Evolutionary conservation across 1,139 yeast genomes (phyloP), one percentile per base, ranked within the genome.

Genomic region (Arxiozyma slooffiae): DNA sequence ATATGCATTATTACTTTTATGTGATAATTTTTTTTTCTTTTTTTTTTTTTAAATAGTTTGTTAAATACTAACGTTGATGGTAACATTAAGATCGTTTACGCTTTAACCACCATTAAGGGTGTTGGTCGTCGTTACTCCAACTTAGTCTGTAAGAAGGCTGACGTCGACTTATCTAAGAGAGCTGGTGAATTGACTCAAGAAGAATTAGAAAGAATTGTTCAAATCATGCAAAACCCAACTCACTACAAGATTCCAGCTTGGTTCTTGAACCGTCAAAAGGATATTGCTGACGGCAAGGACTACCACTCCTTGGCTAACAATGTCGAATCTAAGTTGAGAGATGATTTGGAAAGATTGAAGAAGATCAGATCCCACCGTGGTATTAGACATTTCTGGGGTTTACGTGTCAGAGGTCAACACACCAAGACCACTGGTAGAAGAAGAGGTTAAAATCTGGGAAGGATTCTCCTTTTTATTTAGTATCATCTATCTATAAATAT

Each of bases 161-260:
- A 92, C 82, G 95, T 92, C 74, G 95, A 88, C 75, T 85, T 92
- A 77, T 73, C 79, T 78, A 92, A 92, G 86, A 88, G 99, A 80
- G 99, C 99, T 70, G 99, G 99, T 86, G 98, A 92, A 80, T 88
- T 92, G 76, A 90, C 98, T 76, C 98, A 92, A 77, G 99, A 92
- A 85, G 99, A 92, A 81, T 88, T 92, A 77, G 99, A 92, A 84
- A 88, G 98, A 82, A 81, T 92, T 72, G 97, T 92, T 75, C 92
- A 96, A 78, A 94, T 92, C 77, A 88, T 94, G 94, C 98, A 94
- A 83, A 88, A 87, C 94, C 99, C 99, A 77, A 81, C 95, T 73
- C 90, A 92, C 78, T 92, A 88, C 81, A 94, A 94, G 85, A 84
- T 92, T 74, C 99, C 99, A 79, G 82, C 95, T 67, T 92, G 99